Evolutionary conservation across 768 basidiomycete genomes (phyloP).

Genomic region (Sarcomyxa edulis): DNA sequence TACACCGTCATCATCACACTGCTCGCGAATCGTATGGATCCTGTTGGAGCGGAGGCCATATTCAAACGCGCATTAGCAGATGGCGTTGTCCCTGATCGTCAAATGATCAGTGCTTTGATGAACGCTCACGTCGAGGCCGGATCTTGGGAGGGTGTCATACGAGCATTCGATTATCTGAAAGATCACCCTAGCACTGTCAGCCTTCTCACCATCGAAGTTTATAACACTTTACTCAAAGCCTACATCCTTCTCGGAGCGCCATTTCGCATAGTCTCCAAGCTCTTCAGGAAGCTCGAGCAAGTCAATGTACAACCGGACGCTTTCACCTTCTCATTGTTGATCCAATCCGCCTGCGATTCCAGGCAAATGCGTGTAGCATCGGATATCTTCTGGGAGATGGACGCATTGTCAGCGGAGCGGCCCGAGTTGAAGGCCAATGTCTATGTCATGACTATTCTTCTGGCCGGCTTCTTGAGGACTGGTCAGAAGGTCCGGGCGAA

Average conservation of each 20-base stretch:
- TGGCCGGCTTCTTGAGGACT: slow-evolving; percentile 62
- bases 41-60: slow-evolving; percentile 57
- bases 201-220: slow-evolving; percentile 52
- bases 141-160: slow-evolving; percentile 72
- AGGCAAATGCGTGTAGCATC: slow-evolving; percentile 58
- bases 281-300: slow-evolving; percentile 54
- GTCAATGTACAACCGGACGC: slow-evolving; percentile 51
- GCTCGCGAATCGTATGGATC: slow-evolving; percentile 58
- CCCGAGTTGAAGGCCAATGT: slow-evolving; percentile 40
- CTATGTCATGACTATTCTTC: slow-evolving; percentile 68
- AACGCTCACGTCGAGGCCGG: slow-evolving; percentile 79
- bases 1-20: slow-evolving; percentile 69
- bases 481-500: slow-evolving; percentile 52
- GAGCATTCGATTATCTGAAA: slow-evolving; percentile 59
- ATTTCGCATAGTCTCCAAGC: slow-evolving; percentile 49
- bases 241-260: slow-evolving; percentile 80
- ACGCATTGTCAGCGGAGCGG: slow-evolving; percentile 33
- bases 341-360: slow-evolving; percentile 78
- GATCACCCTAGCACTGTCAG: slow-evolving; percentile 26
- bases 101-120: slow-evolving; percentile 70
- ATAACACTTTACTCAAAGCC: slow-evolving; percentile 79
- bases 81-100: slow-evolving; percentile 56
- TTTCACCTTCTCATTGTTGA: slow-evolving; percentile 66
- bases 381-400: slow-evolving; percentile 68
- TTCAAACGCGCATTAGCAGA: slow-evolving; percentile 60